Evolutionary conservation across 1,284 basidiomycete species (phyloP).

Genomic region (Cutaneotrichosporon sp.): DNA sequence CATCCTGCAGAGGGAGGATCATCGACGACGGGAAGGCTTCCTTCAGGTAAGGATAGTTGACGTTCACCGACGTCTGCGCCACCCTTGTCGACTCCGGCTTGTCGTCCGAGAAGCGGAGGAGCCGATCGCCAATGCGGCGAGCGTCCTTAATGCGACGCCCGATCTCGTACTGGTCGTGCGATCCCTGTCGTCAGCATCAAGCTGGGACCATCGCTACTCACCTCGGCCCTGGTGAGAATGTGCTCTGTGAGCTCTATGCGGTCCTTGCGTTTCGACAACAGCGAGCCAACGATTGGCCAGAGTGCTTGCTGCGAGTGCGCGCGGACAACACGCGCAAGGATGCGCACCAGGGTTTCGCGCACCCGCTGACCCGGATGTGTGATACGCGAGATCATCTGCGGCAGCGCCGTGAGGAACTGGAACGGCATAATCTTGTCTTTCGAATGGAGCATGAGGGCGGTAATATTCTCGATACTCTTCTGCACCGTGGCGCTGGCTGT

Average conservation of each 20-base stretch:
- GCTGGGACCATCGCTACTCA: constrained; percentile 36
- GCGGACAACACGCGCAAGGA: constrained; percentile 74
- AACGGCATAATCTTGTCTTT: constrained; percentile 66
- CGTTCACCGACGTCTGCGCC: constrained; percentile 32
- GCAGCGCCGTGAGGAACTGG: constrained; percentile 95
- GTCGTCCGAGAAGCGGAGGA: constrained; percentile 48
- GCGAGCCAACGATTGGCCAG: constrained; percentile 89
- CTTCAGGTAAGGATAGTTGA: constrained; percentile 65
- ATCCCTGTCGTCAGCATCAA: background rate
- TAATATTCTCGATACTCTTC: constrained; percentile 52
- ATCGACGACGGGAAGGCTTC: constrained; percentile 65
- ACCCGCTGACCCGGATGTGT: constrained; percentile 75
- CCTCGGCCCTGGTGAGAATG: constrained; percentile 44
- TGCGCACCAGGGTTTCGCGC: constrained; percentile 64
- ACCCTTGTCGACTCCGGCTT: constrained; percentile 33
- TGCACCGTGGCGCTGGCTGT: constrained; percentile 13
- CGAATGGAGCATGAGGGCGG: constrained; percentile 61
- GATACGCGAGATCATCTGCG: constrained; percentile 94
- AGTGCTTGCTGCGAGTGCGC: constrained; percentile 89
- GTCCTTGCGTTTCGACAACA: constrained; percentile 74
- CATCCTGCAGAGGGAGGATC: constrained; percentile 91
- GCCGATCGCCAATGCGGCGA: constrained; percentile 31
- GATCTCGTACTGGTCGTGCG: background rate
- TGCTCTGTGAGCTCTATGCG: constrained; percentile 57
- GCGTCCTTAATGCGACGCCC: constrained; percentile 48